phyloP scores from a whole-genome alignment of 2,329 filamentous ascomycete species.

The Clarireedia homoeocarpa region DNA sequence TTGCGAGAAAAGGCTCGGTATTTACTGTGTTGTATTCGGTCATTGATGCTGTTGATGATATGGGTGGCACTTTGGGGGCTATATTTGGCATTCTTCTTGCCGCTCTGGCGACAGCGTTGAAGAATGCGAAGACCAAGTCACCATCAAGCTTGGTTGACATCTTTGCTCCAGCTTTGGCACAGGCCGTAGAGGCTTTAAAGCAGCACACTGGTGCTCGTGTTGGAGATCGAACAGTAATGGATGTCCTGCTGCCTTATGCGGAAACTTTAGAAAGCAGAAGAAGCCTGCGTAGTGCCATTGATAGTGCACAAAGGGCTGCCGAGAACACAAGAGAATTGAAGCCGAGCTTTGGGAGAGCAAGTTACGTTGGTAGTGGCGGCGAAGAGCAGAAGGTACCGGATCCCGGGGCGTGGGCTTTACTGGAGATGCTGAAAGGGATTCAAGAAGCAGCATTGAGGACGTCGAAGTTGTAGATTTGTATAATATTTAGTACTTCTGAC shows the following conservation, averaged over 20 bases:
- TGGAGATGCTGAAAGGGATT: neutral
- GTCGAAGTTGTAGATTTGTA: neutral
- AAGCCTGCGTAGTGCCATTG: slow-evolving; percentile 15
- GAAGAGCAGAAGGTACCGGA: neutral
- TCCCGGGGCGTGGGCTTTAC: neutral
- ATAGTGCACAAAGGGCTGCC: too few species aligned
- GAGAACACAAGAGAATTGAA: neutral
- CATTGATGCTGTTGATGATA: slow-evolving; percentile 30
- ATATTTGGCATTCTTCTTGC: slow-evolving; percentile 29
- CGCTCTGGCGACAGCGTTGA: slow-evolving; percentile 14
- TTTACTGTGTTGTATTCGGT: slow-evolving; percentile 26
- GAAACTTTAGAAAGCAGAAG: slow-evolving; percentile 29
- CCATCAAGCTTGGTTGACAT: slow-evolving; percentile 10
- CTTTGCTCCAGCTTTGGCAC: slow-evolving; percentile 16
- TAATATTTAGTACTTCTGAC: too few species aligned
- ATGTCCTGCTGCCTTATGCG: slow-evolving; percentile 28
- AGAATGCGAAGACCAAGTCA: too few species aligned
- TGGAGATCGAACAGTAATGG: slow-evolving; percentile 29
- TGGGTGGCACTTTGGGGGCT: slow-evolving; percentile 29
- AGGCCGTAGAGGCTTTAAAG: slow-evolving; percentile 23
- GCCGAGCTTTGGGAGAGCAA: neutral
- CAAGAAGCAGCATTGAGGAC: neutral
- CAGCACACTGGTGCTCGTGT: slow-evolving; percentile 25
- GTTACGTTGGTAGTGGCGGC: neutral
- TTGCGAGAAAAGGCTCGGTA: slow-evolving; percentile 17